Evolutionary conservation across 83 land plant species (phyloP).

Genomic region (Picea abies): DNA sequence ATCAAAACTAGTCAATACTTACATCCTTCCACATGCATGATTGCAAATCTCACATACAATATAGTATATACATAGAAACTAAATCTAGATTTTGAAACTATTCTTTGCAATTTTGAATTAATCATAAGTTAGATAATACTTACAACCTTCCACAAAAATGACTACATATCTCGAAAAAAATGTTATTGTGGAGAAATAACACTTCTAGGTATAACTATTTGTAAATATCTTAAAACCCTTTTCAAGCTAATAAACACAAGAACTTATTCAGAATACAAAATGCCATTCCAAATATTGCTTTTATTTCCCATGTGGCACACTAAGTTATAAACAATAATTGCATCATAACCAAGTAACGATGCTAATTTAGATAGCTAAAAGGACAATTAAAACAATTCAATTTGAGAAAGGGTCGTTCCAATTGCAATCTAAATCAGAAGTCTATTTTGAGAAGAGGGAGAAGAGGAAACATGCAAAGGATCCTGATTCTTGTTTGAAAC

Average conservation of each 20-base stretch:
- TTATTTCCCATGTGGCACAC: no score
- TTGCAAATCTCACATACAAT: background rate
- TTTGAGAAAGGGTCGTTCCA: background rate
- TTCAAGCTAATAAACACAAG: background rate
- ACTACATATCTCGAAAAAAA: background rate
- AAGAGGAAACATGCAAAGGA: background rate
- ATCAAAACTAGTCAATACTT: background rate
- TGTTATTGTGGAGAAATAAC: no score
- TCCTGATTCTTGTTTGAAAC: background rate
- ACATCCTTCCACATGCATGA: background rate
- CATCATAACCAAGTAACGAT: background rate
- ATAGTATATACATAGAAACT: no score
- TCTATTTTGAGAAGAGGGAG: background rate
- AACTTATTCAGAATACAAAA: no score
- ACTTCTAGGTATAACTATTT: constrained; percentile 45
- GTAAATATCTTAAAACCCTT: constrained; percentile 47
- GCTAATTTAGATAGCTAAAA: background rate
- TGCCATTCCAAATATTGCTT: no score
- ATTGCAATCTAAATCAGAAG: background rate
- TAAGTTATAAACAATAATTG: background rate
- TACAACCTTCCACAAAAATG: constrained; percentile 55
- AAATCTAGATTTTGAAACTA: no score
- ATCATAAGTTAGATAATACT: background rate
- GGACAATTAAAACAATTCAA: background rate
- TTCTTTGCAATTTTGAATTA: background rate